These are phyloP conservation scores for Colletotrichum magnum DNA, from an alignment of 2,329 filamentous ascomycete genomes.

Conservation along the genomic window DNA sequence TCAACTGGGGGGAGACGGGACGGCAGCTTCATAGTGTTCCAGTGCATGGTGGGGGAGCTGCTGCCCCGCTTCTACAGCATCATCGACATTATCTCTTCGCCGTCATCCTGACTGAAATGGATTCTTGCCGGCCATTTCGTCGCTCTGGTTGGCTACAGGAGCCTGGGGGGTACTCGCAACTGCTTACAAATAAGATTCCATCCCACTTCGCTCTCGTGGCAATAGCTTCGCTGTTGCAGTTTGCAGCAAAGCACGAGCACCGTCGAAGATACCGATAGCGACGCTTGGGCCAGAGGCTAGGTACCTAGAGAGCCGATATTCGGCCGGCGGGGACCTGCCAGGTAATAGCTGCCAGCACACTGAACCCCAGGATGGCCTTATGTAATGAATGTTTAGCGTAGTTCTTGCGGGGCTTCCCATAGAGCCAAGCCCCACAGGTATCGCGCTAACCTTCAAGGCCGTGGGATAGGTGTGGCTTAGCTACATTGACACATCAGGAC, in stretches of 20 bases:
- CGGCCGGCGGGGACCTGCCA: not conserved
- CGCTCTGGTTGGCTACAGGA: conserved; percentile 23
- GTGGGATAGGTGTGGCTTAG: no score
- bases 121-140: conserved; percentile 1
- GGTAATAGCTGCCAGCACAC: no score
- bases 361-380: no score
- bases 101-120: conserved; percentile 31
- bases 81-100: conserved; percentile 23
- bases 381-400: no score
- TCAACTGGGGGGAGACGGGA: conserved; percentile 1
- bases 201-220: not conserved
- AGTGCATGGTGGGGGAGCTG: conserved; percentile 26
- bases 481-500: no score
- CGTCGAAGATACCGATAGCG: not conserved
- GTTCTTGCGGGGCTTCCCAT: no score
- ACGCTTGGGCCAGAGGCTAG: no score
- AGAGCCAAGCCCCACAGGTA: no score
- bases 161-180: not conserved
- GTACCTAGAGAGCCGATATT: not conserved
- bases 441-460: no score
- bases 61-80: conserved; percentile 34
- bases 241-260: conserved; percentile 7
- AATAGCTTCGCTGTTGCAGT: conserved; percentile 14
- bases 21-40: conserved; percentile 4
- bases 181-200: conserved; percentile 32